phyloP scores from a whole-genome alignment of 805 yeast genomes.

The Saccharomycopsis sp. region DNA sequence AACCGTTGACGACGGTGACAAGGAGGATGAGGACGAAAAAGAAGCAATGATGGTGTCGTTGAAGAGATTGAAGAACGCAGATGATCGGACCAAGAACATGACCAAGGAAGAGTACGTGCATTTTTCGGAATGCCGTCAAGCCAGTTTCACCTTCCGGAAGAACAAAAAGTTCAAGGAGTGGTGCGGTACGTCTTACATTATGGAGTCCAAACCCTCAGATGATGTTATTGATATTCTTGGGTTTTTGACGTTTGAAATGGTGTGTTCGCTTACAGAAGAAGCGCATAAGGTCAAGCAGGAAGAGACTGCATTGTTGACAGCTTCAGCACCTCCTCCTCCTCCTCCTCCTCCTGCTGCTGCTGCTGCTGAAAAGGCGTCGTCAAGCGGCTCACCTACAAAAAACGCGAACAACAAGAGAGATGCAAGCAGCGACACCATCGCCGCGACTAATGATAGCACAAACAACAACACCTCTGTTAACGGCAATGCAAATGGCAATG shows the following conservation, averaged over 20 bases:
- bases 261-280: conserved; percentile 86
- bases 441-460: conserved; percentile 25
- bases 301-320: conserved; percentile 54
- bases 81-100: conserved; percentile 88
- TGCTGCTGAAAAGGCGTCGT: not conserved
- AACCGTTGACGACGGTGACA: conserved; percentile 53
- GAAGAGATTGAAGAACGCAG: conserved; percentile 83
- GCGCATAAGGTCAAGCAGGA: conserved; percentile 72
- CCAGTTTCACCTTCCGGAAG: conserved; percentile 90
- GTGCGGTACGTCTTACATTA: conserved; percentile 78
- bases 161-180: conserved; percentile 93
- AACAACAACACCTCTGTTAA: conserved; percentile 22
- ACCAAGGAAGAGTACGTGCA: conserved; percentile 96
- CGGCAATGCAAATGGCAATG: not conserved
- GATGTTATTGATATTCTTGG: conserved; percentile 95
- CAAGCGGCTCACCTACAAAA: conserved; percentile 29
- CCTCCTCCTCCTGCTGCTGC: no score
- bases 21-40: conserved; percentile 78
- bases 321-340: no score
- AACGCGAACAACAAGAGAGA: conserved; percentile 27
- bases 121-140: conserved; percentile 98
- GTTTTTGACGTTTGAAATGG: conserved; percentile 91
- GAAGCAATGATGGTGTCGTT: conserved; percentile 86
- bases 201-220: conserved; percentile 89
- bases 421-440: not conserved